Conservation (phyloP, 768 basidiomycete genomes). For the Calocybe cyanea region DNA sequence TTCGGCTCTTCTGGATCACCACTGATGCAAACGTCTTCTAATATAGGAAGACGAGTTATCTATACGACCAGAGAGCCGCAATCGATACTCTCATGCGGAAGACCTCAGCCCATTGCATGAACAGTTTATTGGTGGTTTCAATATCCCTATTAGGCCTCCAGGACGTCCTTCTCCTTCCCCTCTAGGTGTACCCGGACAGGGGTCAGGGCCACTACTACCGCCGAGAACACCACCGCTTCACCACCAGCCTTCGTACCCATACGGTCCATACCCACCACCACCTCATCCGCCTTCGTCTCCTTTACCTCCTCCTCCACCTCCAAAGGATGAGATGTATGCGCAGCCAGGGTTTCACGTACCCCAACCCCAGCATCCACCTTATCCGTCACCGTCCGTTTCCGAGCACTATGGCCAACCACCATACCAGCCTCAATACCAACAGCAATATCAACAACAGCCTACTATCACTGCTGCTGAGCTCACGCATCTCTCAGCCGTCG, state of each 20-base stretch:
- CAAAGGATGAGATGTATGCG: conserved; percentile 39
- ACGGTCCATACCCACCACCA: conserved; percentile 1
- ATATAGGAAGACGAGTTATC: conserved; percentile 28
- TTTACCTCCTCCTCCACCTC: conserved; percentile 42
- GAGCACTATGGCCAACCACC: conserved; percentile 15
- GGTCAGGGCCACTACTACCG: too few species aligned
- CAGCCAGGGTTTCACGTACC: conserved; percentile 16
- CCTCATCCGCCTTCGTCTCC: conserved; percentile 34
- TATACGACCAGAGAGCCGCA: conserved; percentile 36
- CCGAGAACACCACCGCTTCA: too few species aligned
- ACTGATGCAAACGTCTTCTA: not conserved
- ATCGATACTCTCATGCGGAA: conserved; percentile 47
- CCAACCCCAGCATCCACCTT: not conserved
- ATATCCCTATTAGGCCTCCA: conserved; percentile 19
- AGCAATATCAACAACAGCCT: conserved; percentile 21
- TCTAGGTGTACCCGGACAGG: too few species aligned
- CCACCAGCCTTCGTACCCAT: too few species aligned
- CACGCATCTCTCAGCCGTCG: conserved; percentile 53
- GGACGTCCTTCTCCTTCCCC: conserved; percentile 26
- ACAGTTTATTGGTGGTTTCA: conserved; percentile 55
- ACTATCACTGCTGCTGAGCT: conserved; percentile 36
- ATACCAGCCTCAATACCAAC: conserved; percentile 7
- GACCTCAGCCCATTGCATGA: conserved; percentile 61
- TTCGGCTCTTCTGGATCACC: conserved; percentile 1
- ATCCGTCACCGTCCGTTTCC: conserved; percentile 2